These are phyloP conservation scores for Rhipidocladum racemiflorum DNA, from an alignment of 176 grass and related monocot genomes.

Conservation along the genomic window DNA sequence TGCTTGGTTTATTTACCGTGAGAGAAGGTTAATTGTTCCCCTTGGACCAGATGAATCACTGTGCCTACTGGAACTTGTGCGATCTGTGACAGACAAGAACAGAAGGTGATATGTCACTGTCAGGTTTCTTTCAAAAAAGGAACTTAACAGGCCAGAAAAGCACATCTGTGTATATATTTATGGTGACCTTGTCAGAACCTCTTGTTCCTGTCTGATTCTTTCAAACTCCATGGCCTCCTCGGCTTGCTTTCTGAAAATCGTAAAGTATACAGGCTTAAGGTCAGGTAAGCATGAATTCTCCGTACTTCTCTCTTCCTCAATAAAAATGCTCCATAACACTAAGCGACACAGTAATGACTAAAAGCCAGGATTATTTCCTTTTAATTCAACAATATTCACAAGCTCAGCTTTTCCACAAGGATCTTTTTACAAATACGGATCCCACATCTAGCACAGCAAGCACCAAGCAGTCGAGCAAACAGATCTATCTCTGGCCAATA, in stretches of 20 bases:
- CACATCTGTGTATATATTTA: background rate
- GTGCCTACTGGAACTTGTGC: conserved; percentile 74
- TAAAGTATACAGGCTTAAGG: conserved; percentile 3
- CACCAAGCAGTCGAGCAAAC: background rate
- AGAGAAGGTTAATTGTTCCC: conserved; percentile 54
- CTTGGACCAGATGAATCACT: conserved; percentile 84
- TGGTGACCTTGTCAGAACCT: conserved; percentile 60
- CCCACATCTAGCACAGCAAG: background rate
- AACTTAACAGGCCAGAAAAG: background rate
- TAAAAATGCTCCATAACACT: background rate
- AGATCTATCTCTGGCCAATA: background rate
- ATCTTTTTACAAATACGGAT: background rate
- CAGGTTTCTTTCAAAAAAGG: background rate
- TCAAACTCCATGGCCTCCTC: conserved; percentile 59
- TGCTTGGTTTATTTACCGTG: conserved; percentile 39
- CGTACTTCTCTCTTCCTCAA: background rate
- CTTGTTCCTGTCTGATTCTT: conserved; percentile 73
- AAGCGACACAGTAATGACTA: background rate
- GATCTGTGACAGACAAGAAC: conserved; percentile 41
- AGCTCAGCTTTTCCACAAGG: background rate
- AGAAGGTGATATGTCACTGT: background rate
- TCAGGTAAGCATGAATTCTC: conserved; percentile 16
- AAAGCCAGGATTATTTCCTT: background rate
- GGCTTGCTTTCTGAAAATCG: conserved; percentile 62
- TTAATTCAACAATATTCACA: conserved; percentile 1